Percentiles rank a stretch among this genome's conserved stretches.
phyloP scores from a whole-genome alignment of 2,329 filamentous ascomycete species.

The Fusarium pilosicola region DNA sequence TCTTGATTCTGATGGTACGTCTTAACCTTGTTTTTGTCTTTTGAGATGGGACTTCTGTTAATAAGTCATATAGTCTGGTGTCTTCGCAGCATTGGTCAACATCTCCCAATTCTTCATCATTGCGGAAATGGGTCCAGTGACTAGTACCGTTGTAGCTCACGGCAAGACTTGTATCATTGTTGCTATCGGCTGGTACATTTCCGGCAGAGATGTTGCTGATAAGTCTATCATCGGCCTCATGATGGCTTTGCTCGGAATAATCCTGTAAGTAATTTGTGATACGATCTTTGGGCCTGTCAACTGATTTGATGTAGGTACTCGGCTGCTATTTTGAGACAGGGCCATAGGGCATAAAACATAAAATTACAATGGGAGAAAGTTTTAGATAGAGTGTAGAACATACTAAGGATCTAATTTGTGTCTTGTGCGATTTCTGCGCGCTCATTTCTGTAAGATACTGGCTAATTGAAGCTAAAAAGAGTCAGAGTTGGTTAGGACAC shows the following conservation, averaged over 20 bases:
- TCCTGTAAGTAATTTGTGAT: not conserved
- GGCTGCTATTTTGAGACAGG: not conserved
- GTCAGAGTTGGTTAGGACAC: not conserved
- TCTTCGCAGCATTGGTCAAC: not conserved
- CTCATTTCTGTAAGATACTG: too few species aligned
- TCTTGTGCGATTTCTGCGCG: accelerated
- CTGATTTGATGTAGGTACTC: not conserved
- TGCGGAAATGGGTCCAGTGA: not conserved
- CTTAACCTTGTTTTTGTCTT: accelerated
- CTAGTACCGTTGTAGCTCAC: not conserved
- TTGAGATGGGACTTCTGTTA: too few species aligned
- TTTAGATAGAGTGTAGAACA: too few species aligned
- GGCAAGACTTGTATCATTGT: not conserved
- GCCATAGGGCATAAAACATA: not conserved
- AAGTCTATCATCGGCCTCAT: not conserved
- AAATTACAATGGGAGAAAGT: too few species aligned
- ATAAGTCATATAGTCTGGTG: accelerated
- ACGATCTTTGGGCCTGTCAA: too few species aligned
- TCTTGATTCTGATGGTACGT: not conserved
- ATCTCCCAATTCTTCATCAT: not conserved
- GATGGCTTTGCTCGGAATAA: not conserved
- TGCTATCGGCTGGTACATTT: not conserved
- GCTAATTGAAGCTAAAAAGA: not conserved
- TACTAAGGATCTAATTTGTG: not conserved
- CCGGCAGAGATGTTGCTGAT: not conserved